A percentile compares a stretch with the other conserved stretches of the same genome.
Evolutionary conservation across 371 early-diverging fungal species (phyloP).

Genomic region (Coemansia sp.): DNA sequence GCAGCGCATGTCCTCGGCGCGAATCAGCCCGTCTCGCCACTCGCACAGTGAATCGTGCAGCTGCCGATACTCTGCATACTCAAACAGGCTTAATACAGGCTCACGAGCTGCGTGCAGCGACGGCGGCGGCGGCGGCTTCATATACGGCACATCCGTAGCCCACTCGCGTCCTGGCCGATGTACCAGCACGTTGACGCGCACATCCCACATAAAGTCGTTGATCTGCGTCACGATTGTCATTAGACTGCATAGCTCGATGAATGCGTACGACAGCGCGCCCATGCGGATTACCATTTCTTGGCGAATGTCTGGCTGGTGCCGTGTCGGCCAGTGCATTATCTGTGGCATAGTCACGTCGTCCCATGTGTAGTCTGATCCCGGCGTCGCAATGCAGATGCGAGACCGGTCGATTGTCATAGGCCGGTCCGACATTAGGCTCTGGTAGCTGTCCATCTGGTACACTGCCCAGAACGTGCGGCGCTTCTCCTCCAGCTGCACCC

Average conservation of each 20-base stretch:
- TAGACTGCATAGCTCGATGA: conserved; percentile 38
- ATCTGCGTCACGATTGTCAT: conserved; percentile 24
- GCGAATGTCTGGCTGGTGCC: conserved; percentile 19
- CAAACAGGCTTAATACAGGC: conserved; percentile 9
- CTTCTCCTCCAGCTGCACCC: conserved; percentile 36
- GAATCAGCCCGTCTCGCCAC: conserved; percentile 19
- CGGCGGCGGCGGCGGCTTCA: neutral
- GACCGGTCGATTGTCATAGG: conserved; percentile 36
- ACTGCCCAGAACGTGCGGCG: conserved; percentile 50
- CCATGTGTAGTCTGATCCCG: conserved; percentile 45
- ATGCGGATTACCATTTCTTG: conserved; percentile 21
- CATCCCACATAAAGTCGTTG: conserved; percentile 40
- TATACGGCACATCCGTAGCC: conserved; percentile 10
- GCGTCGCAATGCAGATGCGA: conserved; percentile 30
- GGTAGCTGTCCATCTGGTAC: conserved; percentile 49
- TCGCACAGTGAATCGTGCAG: conserved; percentile 10
- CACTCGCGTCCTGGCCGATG: conserved; percentile 7
- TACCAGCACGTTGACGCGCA: conserved; percentile 14
- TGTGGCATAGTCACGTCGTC: conserved; percentile 43
- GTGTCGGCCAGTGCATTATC: conserved; percentile 46
- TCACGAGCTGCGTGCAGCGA: neutral
- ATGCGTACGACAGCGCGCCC: conserved; percentile 42
- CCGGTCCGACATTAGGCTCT: conserved; percentile 43
- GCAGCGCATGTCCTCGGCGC: conserved; percentile 20
- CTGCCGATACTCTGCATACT: conserved; percentile 14